These are phyloP conservation scores for Waltergamsia citrina DNA, from an alignment of 2,329 filamentous ascomycete genomes.

Conservation along the genomic window DNA sequence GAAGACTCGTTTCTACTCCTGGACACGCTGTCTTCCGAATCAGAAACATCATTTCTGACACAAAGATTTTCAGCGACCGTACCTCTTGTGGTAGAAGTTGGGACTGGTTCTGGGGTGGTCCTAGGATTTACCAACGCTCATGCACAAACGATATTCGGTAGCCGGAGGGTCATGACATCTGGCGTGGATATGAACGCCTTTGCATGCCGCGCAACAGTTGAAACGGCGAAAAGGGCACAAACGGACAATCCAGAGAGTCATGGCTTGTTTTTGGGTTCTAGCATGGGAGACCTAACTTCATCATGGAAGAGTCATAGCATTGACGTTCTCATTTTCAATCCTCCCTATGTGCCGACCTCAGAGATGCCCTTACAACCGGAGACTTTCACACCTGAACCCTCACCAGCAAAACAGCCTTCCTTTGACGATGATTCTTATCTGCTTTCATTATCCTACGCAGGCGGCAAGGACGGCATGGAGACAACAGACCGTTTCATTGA, in stretches of 20 bases:
- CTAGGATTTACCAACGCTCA: slow-evolving; percentile 79
- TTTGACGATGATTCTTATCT: slow-evolving; percentile 80
- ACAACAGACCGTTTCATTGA: slow-evolving; percentile 73
- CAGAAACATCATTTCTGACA: slow-evolving; percentile 61
- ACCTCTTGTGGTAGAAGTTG: slow-evolving; percentile 73
- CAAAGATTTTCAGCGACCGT: slow-evolving; percentile 41
- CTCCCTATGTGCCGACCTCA: slow-evolving; percentile 87
- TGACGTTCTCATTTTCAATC: slow-evolving; percentile 91
- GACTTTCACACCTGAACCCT: slow-evolving; percentile 13
- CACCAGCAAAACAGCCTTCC: slow-evolving; percentile 19
- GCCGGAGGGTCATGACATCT: slow-evolving; percentile 57
- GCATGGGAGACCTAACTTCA: slow-evolving; percentile 61
- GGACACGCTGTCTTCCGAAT: slow-evolving; percentile 70
- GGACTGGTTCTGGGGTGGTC: slow-evolving; percentile 89
- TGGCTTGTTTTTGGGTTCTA: slow-evolving; percentile 52
- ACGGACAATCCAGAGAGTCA: slow-evolving; percentile 22
- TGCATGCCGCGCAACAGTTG: slow-evolving; percentile 66
- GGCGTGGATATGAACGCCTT: slow-evolving; percentile 80
- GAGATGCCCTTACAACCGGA: slow-evolving; percentile 51
- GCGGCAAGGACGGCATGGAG: slow-evolving; percentile 87
- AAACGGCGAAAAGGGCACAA: slow-evolving; percentile 51
- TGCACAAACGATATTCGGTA: slow-evolving; percentile 61
- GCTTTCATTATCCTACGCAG: slow-evolving; percentile 79
- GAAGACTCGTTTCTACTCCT: slow-evolving; percentile 94
- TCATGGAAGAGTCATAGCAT: slow-evolving; percentile 48